Conservation (phyloP, 495 filamentous ascomycete species). For the Xylaria acuta region DNA sequence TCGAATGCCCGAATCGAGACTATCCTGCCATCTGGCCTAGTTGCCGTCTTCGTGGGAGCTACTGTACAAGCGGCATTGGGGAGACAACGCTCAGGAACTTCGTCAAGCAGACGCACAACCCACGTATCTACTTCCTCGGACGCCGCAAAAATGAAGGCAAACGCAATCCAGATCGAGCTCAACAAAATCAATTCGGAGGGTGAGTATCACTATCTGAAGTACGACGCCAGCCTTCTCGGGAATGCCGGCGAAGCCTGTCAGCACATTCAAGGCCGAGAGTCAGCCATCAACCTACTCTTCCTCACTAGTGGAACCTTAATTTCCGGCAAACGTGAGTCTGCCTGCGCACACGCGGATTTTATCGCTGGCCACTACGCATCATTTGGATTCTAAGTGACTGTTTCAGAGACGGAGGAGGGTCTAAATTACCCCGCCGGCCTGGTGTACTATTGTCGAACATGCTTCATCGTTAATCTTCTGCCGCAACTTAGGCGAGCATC, state of each 20-base stretch:
- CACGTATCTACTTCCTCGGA: conserved; percentile 54
- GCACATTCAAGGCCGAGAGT: conserved; percentile 58
- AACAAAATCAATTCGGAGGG: conserved; percentile 54
- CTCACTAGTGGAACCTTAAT: conserved; percentile 47
- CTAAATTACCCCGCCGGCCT: conserved; percentile 52
- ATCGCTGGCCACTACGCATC: neutral
- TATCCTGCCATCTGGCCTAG: conserved; percentile 44
- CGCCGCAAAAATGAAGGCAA: conserved; percentile 48
- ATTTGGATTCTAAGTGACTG: neutral
- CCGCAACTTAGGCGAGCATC: conserved; percentile 53
- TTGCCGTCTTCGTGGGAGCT: conserved; percentile 65
- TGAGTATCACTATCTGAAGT: conserved; percentile 57
- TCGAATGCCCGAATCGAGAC: conserved; percentile 42
- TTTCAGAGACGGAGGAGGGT: conserved; percentile 59
- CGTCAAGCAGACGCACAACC: conserved; percentile 51
- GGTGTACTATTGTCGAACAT: conserved; percentile 64
- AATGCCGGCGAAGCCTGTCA: conserved; percentile 61
- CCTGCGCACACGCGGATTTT: neutral
- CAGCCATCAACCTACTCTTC: conserved; percentile 65
- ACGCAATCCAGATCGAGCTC: conserved; percentile 49
- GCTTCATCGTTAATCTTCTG: conserved; percentile 66
- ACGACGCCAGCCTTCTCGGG: conserved; percentile 61
- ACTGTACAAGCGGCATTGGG: conserved; percentile 64
- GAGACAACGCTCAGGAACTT: conserved; percentile 61
- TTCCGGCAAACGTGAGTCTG: conserved; percentile 35